A percentile compares a stretch with the other conserved stretches of the same genome.
Conservation (phyloP, 2,329 filamentous ascomycete species). For the Neobulgaria alba region DNA sequence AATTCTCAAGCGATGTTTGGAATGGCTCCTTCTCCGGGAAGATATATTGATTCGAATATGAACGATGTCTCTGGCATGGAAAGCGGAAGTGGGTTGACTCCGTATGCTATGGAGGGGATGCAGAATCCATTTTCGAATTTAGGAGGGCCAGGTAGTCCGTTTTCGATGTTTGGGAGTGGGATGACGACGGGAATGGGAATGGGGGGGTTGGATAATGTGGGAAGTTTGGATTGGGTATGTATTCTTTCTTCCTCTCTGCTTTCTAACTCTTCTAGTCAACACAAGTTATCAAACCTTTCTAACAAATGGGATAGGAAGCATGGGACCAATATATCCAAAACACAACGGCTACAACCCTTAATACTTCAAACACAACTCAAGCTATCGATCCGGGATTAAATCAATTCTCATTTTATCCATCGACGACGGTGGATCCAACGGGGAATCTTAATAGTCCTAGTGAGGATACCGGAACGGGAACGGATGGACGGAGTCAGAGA, state of each 20-base stretch:
- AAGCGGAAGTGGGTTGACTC: too few species aligned
- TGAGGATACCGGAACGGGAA: too few species aligned
- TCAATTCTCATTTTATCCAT: conserved; percentile 26
- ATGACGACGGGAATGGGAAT: conserved; percentile 33
- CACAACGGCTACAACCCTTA: too few species aligned
- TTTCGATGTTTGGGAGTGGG: conserved; percentile 45
- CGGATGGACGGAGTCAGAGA: too few species aligned
- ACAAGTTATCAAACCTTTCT: too few species aligned
- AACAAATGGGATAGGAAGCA: conserved; percentile 41
- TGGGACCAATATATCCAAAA: conserved; percentile 64
- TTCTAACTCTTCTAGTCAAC: too few species aligned
- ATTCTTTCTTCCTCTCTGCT: conserved; percentile 1
- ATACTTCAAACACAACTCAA: too few species aligned
- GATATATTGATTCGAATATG: conserved; percentile 25
- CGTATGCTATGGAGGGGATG: conserved; percentile 16
- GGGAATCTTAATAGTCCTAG: conserved; percentile 19
- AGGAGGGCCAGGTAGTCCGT: conserved; percentile 31
- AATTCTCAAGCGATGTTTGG: conserved; percentile 30
- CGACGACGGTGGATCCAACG: conserved; percentile 1
- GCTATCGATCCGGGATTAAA: conserved; percentile 23
- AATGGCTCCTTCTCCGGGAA: too few species aligned
- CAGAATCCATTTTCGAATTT: conserved; percentile 20
- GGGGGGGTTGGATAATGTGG: conserved; percentile 44
- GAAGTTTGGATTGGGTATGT: conserved; percentile 55
- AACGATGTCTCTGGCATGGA: too few species aligned